Base-by-base conservation (phyloP, 768 basidiomycete genomes). In the Suillus fuscotomentosus region DNA sequence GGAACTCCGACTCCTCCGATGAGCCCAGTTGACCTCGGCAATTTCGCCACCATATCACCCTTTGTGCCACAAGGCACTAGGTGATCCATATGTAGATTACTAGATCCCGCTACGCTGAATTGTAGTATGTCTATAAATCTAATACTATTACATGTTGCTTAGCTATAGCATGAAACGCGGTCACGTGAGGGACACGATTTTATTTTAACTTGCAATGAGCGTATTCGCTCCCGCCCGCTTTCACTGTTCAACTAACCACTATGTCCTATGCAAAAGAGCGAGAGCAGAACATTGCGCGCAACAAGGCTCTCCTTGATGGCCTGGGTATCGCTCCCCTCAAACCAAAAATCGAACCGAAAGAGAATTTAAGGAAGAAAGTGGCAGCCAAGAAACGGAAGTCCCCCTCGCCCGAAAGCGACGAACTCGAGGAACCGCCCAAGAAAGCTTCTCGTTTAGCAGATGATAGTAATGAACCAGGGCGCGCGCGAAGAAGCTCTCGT, bases 401-500 rank as follows among this genome's bases (percentile, higher is more conserved):
- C 1, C 51, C 65, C 9, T 70, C 74, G 70, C 61, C 67, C 47
- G 54, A 68, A 59, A 69, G 75, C 20, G 70, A 71, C 50, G 65
- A 63, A 47, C 65, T 50, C 11, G 62, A 62, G 31, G 61, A 65
- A 8, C 69, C 72, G 14, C 66, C 70, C 8, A 54, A 69, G 43
- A 81, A 79, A 69, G 72, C 71, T 9, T 67, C 71, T 41, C 78
- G 80, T 60, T 70, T 71, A n/a, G 75, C 77, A 14, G 66, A 69
- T 4, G 67, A 69, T 22, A 62, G 67, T 22, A 67, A 65, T 47
- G 68, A 64, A 20, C 65, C 45, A 45, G 53, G 53, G 34, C 79
- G 79, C 11, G 69, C 81, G 61, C 84, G 92, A n/a, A 80, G 93
- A 60, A 94, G 92, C 71, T 77, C 83, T 51, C 83, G 92, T 59